Evolutionary conservation across 495 filamentous ascomycete genomes (phyloP).

Genomic region (Cercophora scortea): DNA sequence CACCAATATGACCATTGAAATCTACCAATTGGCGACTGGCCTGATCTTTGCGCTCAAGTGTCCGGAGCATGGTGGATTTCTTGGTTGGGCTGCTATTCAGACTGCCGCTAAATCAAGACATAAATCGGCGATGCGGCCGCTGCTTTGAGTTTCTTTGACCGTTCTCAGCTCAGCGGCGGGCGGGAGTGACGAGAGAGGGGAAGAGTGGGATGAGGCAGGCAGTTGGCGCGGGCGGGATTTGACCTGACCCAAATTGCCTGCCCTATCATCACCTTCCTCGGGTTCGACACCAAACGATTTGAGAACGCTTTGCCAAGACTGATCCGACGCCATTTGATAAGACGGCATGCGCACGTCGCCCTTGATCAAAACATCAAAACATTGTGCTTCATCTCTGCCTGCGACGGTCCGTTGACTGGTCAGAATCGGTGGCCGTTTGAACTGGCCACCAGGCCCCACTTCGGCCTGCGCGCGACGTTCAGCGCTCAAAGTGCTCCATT

Average conservation of each 20-base stretch:
- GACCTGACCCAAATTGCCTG: no score
- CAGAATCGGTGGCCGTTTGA: slow-evolving; percentile 5
- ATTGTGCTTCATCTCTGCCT: slow-evolving; percentile 14
- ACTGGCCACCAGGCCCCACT: slow-evolving; percentile 2
- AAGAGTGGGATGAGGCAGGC: neutral
- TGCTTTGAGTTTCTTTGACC: no score
- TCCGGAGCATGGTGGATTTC: no score
- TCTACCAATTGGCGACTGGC: no score
- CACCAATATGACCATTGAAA: neutral
- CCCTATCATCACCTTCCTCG: neutral
- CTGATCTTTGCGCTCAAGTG: no score
- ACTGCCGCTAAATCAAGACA: no score
- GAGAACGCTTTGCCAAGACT: neutral
- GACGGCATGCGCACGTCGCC: slow-evolving; percentile 6
- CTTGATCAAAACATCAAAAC: slow-evolving; percentile 24
- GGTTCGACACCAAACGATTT: neutral
- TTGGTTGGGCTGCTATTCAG: no score
- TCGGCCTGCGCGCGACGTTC: no score
- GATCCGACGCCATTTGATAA: slow-evolving; percentile 4
- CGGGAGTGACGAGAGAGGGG: no score
- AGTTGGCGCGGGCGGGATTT: neutral
- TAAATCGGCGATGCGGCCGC: no score
- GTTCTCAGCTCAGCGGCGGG: no score
- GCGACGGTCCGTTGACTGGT: slow-evolving; percentile 18
- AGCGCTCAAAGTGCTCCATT: no score